Evolutionary conservation across 805 yeast species (phyloP).

Genomic region (Candida tammaniensis): DNA sequence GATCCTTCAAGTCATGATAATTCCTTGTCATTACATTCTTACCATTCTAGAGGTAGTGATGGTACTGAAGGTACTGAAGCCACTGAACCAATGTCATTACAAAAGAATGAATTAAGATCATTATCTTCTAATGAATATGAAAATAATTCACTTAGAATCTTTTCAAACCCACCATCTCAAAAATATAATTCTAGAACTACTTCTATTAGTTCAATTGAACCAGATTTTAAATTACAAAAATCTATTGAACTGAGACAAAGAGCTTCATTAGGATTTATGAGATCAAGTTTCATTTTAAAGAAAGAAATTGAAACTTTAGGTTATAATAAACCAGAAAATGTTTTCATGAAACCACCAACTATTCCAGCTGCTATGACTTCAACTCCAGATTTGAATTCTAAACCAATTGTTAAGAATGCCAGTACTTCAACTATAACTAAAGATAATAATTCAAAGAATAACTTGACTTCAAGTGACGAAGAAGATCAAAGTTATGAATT

Average conservation of each 20-base stretch:
- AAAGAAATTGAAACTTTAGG: constrained; percentile 37
- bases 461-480: constrained; percentile 8
- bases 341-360: constrained; percentile 18
- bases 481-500: constrained; percentile 15
- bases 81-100: constrained; percentile 15
- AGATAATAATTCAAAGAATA: not conserved
- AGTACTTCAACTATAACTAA: constrained; percentile 2
- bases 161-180: constrained; percentile 8
- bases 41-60: constrained; percentile 21
- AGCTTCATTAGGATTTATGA: constrained; percentile 44
- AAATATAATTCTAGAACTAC: constrained; percentile 12
- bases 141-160: constrained; percentile 9
- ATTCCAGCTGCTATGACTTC: constrained; percentile 12
- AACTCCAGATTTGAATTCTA: constrained; percentile 3
- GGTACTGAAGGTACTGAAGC: constrained; percentile 13
- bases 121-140: constrained; percentile 11
- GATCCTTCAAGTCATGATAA: constrained; percentile 17
- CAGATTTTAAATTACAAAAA: constrained; percentile 14
- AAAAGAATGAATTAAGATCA: constrained; percentile 11
- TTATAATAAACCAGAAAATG: constrained; percentile 30
- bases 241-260: constrained; percentile 21
- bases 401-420: constrained; percentile 1
- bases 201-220: constrained; percentile 14
- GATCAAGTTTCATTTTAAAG: constrained; percentile 40
- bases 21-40: constrained; percentile 36